A percentile compares a stretch with the other conserved stretches of the same genome.
Conservation (phyloP, 306 rosid species). For the Astragalus glycyphyllos region DNA sequence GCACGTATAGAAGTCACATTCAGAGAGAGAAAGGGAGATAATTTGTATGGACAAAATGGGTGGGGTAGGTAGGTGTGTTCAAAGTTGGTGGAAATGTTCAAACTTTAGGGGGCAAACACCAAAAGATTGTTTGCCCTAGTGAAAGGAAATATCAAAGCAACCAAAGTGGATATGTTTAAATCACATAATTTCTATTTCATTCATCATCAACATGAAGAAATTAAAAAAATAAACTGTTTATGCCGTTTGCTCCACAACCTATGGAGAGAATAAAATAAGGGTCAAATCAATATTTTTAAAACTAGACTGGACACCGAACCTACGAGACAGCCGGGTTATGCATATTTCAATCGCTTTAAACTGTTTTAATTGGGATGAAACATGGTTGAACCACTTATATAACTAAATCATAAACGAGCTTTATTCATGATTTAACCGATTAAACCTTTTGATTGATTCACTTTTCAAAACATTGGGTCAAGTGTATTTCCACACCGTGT, state of each 20-base stretch:
- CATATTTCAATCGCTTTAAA: too few species aligned
- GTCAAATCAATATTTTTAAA: too few species aligned
- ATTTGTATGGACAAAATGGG: conserved; percentile 39
- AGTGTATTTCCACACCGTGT: too few species aligned
- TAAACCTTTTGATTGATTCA: too few species aligned
- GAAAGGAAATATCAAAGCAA: conserved; percentile 48
- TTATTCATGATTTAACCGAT: too few species aligned
- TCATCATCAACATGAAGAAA: conserved; percentile 40
- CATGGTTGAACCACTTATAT: too few species aligned
- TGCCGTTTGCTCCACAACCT: conserved; percentile 47
- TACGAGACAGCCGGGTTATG: too few species aligned
- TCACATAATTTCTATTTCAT: conserved; percentile 39
- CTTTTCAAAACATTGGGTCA: too few species aligned
- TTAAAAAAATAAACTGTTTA: conserved; percentile 2
- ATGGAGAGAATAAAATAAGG: conserved; percentile 34
- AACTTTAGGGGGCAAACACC: conserved; percentile 63
- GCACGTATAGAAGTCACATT: conserved; percentile 24
- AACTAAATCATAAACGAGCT: too few species aligned
- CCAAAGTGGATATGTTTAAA: conserved; percentile 44
- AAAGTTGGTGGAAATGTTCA: conserved; percentile 49
- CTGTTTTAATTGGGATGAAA: too few species aligned
- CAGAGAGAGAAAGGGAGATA: not conserved
- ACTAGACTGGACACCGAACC: too few species aligned
- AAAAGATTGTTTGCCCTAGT: conserved; percentile 47
- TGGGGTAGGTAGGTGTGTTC: conserved; percentile 45